phyloP scores from a whole-genome alignment of 306 rosid genomes.

The Glycine latifolia region DNA sequence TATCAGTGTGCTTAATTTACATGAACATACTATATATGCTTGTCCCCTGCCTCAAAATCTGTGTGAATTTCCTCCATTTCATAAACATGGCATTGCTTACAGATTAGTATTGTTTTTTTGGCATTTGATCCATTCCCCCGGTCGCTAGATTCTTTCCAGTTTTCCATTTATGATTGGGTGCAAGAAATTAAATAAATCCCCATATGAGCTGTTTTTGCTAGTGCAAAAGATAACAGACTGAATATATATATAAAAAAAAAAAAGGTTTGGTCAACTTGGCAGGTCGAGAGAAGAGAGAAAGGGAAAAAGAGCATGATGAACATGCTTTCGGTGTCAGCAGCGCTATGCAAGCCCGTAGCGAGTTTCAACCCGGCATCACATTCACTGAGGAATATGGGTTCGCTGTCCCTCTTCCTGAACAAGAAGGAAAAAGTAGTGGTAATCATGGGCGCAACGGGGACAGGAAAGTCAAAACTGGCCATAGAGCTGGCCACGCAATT shows the following conservation, averaged over 20 bases:
- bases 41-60: conserved; percentile 19
- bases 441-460: conserved; percentile 83
- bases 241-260: not conserved
- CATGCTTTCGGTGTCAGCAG: conserved; percentile 34
- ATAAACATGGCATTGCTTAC: conserved; percentile 3
- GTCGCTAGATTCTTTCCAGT: not conserved
- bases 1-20: not conserved
- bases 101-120: no score
- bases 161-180: not conserved
- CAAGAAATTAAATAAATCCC: conserved; percentile 6
- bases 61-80: not conserved
- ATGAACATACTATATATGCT: not conserved
- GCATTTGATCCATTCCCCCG: not conserved
- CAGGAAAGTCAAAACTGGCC: conserved; percentile 78
- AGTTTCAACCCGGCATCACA: conserved; percentile 46
- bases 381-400: conserved; percentile 37
- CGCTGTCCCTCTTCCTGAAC: conserved; percentile 55
- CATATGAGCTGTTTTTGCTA: conserved; percentile 51
- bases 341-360: conserved; percentile 55
- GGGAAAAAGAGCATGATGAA: conserved; percentile 23
- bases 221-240: conserved; percentile 12
- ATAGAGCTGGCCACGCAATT: conserved; percentile 67
- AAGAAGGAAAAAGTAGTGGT: conserved; percentile 73
- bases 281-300: conserved; percentile 29
- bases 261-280: conserved; percentile 50